A percentile compares a stretch with the other conserved stretches of the same genome.
phyloP scores from a whole-genome alignment of 306 rosid species.

The Vicia sativa region DNA sequence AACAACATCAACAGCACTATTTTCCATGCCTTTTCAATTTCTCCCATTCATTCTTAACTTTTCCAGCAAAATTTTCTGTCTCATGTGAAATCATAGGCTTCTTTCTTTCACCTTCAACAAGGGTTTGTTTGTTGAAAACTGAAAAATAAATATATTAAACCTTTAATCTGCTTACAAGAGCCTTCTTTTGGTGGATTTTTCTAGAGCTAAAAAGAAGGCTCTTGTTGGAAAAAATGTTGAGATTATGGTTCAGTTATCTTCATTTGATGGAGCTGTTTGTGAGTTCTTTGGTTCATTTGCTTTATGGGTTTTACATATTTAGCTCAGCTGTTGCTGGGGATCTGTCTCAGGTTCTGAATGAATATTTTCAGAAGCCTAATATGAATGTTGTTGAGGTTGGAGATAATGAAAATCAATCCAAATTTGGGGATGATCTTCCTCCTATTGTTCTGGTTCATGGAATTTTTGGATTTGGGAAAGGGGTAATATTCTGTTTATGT shows the following conservation, averaged over 20 bases:
- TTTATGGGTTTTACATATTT: conserved; percentile 84
- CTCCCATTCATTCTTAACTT: neutral
- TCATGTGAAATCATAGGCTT: neutral
- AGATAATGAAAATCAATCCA: neutral
- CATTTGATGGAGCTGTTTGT: conserved; percentile 71
- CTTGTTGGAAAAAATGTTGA: conserved; percentile 50
- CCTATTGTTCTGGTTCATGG: conserved; percentile 96
- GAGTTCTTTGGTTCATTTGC: conserved; percentile 72
- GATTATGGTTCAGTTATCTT: conserved; percentile 61
- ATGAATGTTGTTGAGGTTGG: conserved; percentile 40
- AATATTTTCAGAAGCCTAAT: conserved; percentile 46
- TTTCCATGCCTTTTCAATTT: neutral
- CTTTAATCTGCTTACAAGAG: conserved; percentile 33
- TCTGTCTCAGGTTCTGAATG: conserved; percentile 59
- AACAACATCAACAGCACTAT: neutral
- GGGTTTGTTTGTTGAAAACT: too few relatives aligned
- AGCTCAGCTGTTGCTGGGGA: conserved; percentile 92
- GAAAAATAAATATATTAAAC: too few relatives aligned
- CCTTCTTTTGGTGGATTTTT: conserved; percentile 44
- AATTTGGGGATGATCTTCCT: conserved; percentile 50
- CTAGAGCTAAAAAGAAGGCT: conserved; percentile 37
- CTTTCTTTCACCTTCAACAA: conserved; percentile 18
- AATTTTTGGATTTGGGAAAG: conserved; percentile 97
- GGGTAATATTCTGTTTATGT: conserved; percentile 47
- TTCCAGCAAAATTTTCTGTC: neutral